Conservation (phyloP, 2,329 filamentous ascomycete species). For the Colletotrichum graminicola region DNA sequence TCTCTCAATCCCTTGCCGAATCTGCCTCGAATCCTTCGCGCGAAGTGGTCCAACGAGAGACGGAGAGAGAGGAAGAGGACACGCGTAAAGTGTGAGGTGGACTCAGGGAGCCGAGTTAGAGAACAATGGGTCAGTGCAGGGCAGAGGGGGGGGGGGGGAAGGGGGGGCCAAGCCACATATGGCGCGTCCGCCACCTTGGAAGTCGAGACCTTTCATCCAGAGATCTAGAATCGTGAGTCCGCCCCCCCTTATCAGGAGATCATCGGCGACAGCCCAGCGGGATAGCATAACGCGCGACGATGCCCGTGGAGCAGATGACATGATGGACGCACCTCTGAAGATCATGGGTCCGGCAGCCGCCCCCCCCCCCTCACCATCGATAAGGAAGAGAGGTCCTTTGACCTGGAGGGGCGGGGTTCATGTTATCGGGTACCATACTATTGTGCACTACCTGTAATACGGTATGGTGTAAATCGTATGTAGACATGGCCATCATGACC, state of each 20-base stretch:
- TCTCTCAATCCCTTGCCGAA: background rate
- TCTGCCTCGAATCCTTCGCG: background rate
- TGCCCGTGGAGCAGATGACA: conserved; percentile 3
- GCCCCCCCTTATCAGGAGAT: background rate
- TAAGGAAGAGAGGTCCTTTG: background rate
- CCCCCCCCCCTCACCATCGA: background rate
- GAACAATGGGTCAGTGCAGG: conserved; percentile 14
- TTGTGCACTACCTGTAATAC: background rate
- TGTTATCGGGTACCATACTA: background rate
- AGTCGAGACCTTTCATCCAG: background rate
- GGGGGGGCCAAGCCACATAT: background rate
- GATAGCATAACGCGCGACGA: background rate
- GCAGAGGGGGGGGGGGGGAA: background rate
- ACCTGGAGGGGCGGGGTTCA: background rate
- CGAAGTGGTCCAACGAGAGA: background rate
- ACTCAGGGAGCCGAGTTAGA: conserved; percentile 4
- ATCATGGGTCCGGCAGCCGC: background rate
- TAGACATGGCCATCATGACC: conserved; percentile 11
- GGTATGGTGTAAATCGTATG: background rate
- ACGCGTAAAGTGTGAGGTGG: background rate
- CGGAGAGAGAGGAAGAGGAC: too few species aligned
- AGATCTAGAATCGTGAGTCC: background rate
- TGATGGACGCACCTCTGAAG: conserved; percentile 5
- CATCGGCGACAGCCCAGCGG: background rate
- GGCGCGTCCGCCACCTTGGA: background rate